Evolutionary conservation across 73 alveolate species (phyloP).

Genomic region (Tetrahymena elliotti): DNA sequence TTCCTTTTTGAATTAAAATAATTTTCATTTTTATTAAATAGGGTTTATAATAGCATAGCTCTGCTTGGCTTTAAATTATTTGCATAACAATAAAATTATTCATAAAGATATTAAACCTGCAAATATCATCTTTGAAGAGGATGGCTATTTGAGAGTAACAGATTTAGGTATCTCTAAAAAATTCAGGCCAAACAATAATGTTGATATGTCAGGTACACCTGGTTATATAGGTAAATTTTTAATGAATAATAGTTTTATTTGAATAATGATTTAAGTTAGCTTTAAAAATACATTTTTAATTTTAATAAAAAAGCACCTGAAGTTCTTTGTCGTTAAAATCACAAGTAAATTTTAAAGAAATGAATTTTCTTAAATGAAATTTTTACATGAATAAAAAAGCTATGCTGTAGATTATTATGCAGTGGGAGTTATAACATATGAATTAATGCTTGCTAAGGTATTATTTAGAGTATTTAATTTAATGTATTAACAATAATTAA

Average conservation of each 20-base stretch:
- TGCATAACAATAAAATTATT: constrained; percentile 6
- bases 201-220: constrained; percentile 50
- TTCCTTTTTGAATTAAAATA: background rate
- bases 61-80: constrained; percentile 7
- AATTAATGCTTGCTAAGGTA: constrained; percentile 52
- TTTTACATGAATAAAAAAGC: background rate
- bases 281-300: background rate
- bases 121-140: constrained; percentile 6
- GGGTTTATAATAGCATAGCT: constrained; percentile 14
- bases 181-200: constrained; percentile 32
- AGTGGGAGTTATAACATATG: constrained; percentile 63
- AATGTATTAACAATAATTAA: no score
- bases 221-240: constrained; percentile 38
- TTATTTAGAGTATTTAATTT: no score
- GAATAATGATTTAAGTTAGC: background rate
- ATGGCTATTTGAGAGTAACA: constrained; percentile 48
- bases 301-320: background rate
- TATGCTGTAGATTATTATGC: constrained; percentile 58
- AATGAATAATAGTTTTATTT: background rate
- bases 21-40: background rate
- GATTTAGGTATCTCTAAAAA: constrained; percentile 45
- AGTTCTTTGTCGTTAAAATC: background rate
- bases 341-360: background rate
- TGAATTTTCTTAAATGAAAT: background rate
- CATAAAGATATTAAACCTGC: constrained; percentile 27